Base-by-base conservation (phyloP, 2,329 filamentous ascomycete genomes). In the Sporothrix mexicana region DNA sequence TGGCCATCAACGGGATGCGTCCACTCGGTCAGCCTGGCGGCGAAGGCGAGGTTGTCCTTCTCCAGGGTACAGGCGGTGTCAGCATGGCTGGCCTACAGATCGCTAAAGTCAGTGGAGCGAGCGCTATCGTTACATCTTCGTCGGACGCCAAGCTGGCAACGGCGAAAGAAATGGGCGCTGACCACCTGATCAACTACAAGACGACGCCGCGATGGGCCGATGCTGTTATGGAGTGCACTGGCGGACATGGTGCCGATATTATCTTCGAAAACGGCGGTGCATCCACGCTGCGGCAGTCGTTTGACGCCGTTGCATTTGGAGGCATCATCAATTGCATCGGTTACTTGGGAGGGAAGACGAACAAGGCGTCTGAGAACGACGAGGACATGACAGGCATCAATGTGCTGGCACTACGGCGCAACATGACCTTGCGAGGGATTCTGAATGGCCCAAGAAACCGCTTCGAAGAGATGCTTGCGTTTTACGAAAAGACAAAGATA, bases 1-100 rank as follows among this genome's bases (percentile, higher is more conserved):
- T 89, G 87, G 83, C 87, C 9, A 82, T 92, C 76, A 91, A 91
- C 79, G 86, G 87, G 62, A 86, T 89, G 81, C 82, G 86, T 36
- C 86, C 87, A 0, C 77, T 88, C 0, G 86, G 85, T 0, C 76
- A 79, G 69, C 82, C 57, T 1, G 68, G 73, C 1, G 53, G 71
- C 7, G 41, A 53, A 13, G 73, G 81, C 3, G 81, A 85, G 74
- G 82, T 81, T 1, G 83, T 88, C 5, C 78, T 89, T 15, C 78
- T 88, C 3, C 87, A 88, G 76, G 87, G 87, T 2, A 89, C 86
- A 0, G 86, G 87, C 1, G 87, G 85, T 2, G 86, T 89, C 5
- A 79, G 84, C 13, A 80, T 88, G 49, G 82, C 83, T 10, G 87
- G 86, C 2, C 75, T 88, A 73, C 85, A 87, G 79, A 85, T 87